These are phyloP conservation scores for Bretschneidera sinensis DNA, from an alignment of 345 rosid genomes.

Conservation along the genomic window DNA sequence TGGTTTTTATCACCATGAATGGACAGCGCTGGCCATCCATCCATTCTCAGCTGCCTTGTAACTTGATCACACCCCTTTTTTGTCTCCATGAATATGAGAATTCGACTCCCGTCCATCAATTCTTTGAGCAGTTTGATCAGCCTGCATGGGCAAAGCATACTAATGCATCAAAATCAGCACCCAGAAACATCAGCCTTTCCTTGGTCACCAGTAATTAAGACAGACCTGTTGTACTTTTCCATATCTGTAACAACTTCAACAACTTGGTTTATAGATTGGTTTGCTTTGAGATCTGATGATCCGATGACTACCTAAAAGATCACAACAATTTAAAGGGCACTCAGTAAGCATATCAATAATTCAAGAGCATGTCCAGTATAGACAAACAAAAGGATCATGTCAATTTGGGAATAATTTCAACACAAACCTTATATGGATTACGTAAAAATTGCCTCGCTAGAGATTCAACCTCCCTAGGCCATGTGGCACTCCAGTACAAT, in stretches of 20 bases:
- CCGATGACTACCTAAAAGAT: conserved; percentile 73
- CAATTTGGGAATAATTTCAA: background rate
- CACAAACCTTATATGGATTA: conserved; percentile 76
- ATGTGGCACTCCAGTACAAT: conserved; percentile 97
- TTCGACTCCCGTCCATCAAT: conserved; percentile 79
- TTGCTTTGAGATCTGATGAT: conserved; percentile 80
- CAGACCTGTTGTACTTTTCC: conserved; percentile 90
- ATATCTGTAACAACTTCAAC: conserved; percentile 72
- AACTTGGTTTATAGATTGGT: conserved; percentile 86
- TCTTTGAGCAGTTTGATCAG: conserved; percentile 67
- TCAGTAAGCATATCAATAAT: conserved; percentile 7
- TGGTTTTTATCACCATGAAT: conserved; percentile 98
- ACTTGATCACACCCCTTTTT: conserved; percentile 96
- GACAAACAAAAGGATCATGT: conserved; percentile 1
- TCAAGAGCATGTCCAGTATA: background rate
- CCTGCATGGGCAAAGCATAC: conserved; percentile 37
- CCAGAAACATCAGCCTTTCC: conserved; percentile 7
- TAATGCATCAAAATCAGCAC: background rate
- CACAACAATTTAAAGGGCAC: conserved; percentile 12
- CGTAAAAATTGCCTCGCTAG: conserved; percentile 84
- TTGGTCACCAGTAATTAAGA: conserved; percentile 10
- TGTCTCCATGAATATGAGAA: conserved; percentile 84
- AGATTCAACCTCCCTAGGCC: conserved; percentile 93
- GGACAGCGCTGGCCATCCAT: conserved; percentile 97
- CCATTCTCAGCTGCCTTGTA: conserved; percentile 94